Percentiles rank a stretch among this genome's conserved stretches.
These are phyloP conservation scores for Paramecium pentaurelia DNA, from an alignment of 73 alveolate species.

Conservation along the genomic window DNA sequence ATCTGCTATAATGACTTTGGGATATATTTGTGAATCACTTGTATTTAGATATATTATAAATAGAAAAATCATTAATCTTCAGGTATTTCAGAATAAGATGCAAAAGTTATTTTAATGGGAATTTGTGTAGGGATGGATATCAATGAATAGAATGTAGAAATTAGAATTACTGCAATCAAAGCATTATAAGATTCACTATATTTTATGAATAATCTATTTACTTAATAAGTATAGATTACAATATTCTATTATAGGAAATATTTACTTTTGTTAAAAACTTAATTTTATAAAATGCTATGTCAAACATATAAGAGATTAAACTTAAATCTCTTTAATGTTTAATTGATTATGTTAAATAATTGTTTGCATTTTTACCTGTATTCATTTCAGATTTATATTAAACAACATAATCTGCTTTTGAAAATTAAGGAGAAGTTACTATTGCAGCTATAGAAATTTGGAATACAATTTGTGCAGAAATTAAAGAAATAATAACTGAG, in stretches of 20 bases:
- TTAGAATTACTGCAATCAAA: background rate
- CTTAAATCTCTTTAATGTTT: background rate
- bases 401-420: background rate
- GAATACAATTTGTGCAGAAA: constrained; percentile 33
- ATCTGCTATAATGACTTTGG: constrained; percentile 30
- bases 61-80: constrained; percentile 1
- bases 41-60: background rate
- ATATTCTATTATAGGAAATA: background rate
- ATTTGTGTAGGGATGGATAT: constrained; percentile 32
- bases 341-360: constrained; percentile 3
- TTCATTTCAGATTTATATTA: background rate
- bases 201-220: constrained; percentile 2
- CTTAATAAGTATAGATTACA: background rate
- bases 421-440: background rate
- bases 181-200: constrained; percentile 30
- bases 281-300: background rate
- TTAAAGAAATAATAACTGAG: background rate
- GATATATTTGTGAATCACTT: constrained; percentile 16
- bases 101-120: background rate
- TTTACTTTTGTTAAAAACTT: background rate
- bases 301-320: background rate
- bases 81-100: background rate
- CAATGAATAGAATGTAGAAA: background rate
- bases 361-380: background rate
- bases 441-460: constrained; percentile 36